A percentile compares a stretch with the other conserved stretches of the same genome.
phyloP scores from a whole-genome alignment of 345 rosid genomes.

The Noccaea caerulescens region DNA sequence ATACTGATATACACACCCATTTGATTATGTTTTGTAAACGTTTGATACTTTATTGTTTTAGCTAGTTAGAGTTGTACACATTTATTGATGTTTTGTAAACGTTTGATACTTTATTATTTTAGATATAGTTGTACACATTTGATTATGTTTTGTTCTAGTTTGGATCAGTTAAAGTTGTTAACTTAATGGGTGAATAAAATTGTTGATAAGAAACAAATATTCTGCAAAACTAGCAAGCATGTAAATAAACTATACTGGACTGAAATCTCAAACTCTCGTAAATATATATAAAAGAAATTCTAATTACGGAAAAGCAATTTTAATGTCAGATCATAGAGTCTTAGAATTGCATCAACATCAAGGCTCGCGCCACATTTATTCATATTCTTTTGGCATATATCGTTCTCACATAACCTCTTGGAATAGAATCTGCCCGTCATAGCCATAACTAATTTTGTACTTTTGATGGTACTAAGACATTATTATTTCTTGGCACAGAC shows the following conservation, averaged over 20 bases:
- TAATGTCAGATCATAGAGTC: slow-evolving; percentile 8
- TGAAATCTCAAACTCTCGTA: neutral
- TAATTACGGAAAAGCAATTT: neutral
- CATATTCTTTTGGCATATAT: slow-evolving; percentile 17
- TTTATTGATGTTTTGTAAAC: no score
- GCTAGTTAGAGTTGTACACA: no score
- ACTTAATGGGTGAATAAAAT: neutral
- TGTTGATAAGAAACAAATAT: neutral
- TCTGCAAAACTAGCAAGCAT: neutral
- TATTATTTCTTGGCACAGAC: neutral
- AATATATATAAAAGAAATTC: neutral
- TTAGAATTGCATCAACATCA: slow-evolving; percentile 16
- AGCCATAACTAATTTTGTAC: slow-evolving; percentile 7
- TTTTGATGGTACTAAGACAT: neutral
- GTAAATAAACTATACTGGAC: neutral
- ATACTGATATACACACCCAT: no score
- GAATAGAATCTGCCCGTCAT: slow-evolving; percentile 6
- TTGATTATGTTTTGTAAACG: no score
- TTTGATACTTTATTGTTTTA: no score
- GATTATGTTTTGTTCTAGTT: neutral
- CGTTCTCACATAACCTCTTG: slow-evolving; percentile 11
- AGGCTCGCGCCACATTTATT: slow-evolving; percentile 1
- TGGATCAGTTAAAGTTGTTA: neutral
- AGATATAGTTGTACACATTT: no score
- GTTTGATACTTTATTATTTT: no score